Base-by-base conservation (phyloP, 1,284 basidiomycete genomes). In the Xerocomus amazonicus region DNA sequence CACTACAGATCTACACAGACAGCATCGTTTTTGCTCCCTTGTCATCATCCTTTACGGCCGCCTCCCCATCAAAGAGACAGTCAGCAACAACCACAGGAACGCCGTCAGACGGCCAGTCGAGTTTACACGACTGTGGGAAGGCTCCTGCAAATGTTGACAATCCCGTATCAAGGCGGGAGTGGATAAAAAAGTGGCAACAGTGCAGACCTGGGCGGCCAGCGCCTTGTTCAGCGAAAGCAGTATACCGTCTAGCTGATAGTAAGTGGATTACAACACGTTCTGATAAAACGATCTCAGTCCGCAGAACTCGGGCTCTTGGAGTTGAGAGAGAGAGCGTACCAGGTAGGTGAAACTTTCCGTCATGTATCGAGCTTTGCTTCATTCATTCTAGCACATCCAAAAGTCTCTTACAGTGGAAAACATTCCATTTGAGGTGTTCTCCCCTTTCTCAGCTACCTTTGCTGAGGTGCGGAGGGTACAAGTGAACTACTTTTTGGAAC, bases 171-270 rank as follows among this genome's bases (percentile, higher is more conserved):
- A 70, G 85, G 49, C 72, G 70, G 52, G 78, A 83, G 47, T 90
- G 87, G 87, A 78, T 88, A 33, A 71, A 67, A 52, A 76, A 78
- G 43, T 89, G 86, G 85, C 73, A 76, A 59, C 68, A 67, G 48
- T 69, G 68, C 48, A 78, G 86, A 60, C 78, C 78, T 3, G 78
- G 77, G 13, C 74, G 79, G 35, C 87, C 88, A 1, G 72, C 77
- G n/a, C 91, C 91, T 0, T 90, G 90, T 59, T 90, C 87, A 19
- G 90, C 92, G 9, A 94, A 94, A 69, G 86, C 91, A 3, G 83
- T 87, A n/a, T 94, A 92, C 65, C 75, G 88, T 36, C 75, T 93
- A n/a, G 90, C 90, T 3, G 90, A 92, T 59, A 80, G 87, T 90
- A 56, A 61, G 83, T 73, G 23, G 28, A 45, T 50, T 1, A 27